phyloP scores from a whole-genome alignment of 306 rosid species.

The Cicer bijugum region DNA sequence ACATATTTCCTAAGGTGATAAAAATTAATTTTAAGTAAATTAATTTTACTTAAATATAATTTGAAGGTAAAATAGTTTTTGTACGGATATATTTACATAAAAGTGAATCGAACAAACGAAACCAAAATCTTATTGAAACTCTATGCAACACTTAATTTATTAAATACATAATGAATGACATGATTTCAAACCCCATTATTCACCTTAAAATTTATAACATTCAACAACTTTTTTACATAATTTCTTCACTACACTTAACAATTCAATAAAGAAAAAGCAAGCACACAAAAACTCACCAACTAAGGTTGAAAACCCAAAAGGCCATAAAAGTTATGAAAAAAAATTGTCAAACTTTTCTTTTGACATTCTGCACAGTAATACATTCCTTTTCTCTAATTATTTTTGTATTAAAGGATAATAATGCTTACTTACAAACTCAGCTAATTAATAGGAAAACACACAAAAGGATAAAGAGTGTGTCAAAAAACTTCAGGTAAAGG shows the following conservation, averaged over 20 bases:
- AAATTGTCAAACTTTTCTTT: constrained; percentile 29
- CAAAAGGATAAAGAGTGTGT: constrained; percentile 39
- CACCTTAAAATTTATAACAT: not conserved
- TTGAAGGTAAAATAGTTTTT: too few relatives aligned
- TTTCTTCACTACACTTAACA: constrained; percentile 43
- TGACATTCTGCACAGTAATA: constrained; percentile 52
- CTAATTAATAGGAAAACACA: constrained; percentile 5
- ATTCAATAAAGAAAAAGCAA: constrained; percentile 30
- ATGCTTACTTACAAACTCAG: constrained; percentile 47
- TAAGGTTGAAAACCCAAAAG: constrained; percentile 27
- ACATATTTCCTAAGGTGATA: too few relatives aligned
- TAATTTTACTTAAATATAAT: too few relatives aligned
- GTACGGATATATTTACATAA: too few relatives aligned
- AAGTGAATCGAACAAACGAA: too few relatives aligned
- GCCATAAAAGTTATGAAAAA: not conserved
- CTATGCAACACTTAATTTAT: not conserved
- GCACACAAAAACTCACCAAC: constrained; percentile 37
- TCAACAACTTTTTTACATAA: constrained; percentile 41
- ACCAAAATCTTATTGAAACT: too few relatives aligned
- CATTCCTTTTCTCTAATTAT: constrained; percentile 48
- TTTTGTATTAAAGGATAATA: constrained; percentile 38
- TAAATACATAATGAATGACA: not conserved
- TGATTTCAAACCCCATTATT: not conserved
- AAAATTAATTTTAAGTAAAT: too few relatives aligned
- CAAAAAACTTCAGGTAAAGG: constrained; percentile 78